These are phyloP conservation scores for Periconia macrospinosa DNA, from an alignment of 2,329 filamentous ascomycete genomes.

Conservation along the genomic window DNA sequence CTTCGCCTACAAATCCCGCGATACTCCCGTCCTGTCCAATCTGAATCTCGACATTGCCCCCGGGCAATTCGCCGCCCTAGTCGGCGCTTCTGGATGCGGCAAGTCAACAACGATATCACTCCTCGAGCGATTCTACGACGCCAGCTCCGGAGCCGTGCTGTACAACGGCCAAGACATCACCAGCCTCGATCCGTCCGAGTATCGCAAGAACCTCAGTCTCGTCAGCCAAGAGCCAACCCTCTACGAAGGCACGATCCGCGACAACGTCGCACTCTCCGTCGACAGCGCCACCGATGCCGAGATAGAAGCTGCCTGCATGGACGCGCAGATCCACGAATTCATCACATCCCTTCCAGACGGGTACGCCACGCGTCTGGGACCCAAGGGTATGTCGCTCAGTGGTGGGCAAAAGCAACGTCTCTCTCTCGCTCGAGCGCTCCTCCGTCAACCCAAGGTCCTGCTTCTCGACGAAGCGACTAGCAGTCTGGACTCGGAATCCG, in stretches of 20 bases:
- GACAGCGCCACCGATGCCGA: slow-evolving; percentile 29
- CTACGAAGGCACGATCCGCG: slow-evolving; percentile 47
- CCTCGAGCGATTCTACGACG: slow-evolving; percentile 69
- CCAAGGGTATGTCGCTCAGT: slow-evolving; percentile 36
- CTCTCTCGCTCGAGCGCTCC: slow-evolving; percentile 27
- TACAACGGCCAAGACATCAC: slow-evolving; percentile 49
- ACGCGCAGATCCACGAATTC: slow-evolving; percentile 45
- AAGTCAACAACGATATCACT: slow-evolving; percentile 71
- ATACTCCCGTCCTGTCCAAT: slow-evolving; percentile 63
- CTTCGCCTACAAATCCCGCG: slow-evolving; percentile 88
- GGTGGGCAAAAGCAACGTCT: slow-evolving; percentile 36
- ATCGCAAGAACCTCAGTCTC: slow-evolving; percentile 47
- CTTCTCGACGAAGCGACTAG: slow-evolving; percentile 31
- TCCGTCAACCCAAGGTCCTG: slow-evolving; percentile 26
- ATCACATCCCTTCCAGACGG: slow-evolving; percentile 38
- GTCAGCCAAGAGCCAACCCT: slow-evolving; percentile 52
- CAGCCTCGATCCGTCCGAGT: slow-evolving; percentile 37
- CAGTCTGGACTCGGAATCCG: slow-evolving; percentile 21
- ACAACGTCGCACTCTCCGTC: slow-evolving; percentile 43
- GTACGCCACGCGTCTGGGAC: slow-evolving; percentile 38
- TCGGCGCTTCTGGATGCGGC: slow-evolving; percentile 70
- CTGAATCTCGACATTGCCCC: slow-evolving; percentile 53
- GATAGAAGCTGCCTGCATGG: slow-evolving; percentile 35
- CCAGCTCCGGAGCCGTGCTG: slow-evolving; percentile 64
- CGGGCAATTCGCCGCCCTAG: slow-evolving; percentile 71